Percentiles rank a stretch among this genome's conserved stretches.
Evolutionary conservation across 148 eudicot species (phyloP).

Genomic region (Salicornia ramosissima): DNA sequence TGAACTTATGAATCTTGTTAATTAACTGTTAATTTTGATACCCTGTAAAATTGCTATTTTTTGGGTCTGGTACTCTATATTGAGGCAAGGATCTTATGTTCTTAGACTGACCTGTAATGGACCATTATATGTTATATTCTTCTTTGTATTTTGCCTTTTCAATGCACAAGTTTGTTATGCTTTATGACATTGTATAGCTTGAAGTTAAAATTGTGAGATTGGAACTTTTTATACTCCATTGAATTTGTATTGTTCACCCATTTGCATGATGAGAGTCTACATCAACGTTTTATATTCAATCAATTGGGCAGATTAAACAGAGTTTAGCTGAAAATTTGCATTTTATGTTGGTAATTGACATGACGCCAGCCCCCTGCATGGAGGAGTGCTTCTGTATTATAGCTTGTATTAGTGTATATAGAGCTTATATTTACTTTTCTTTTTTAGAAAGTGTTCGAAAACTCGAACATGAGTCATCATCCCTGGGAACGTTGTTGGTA

Average conservation of each 20-base stretch:
- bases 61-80: slow-evolving; percentile 20
- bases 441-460: too few species aligned
- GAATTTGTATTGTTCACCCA: not conserved
- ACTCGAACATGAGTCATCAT: too few species aligned
- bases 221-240: too few species aligned
- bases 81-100: slow-evolving; percentile 37
- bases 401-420: too few species aligned
- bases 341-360: too few species aligned
- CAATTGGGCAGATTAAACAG: too few species aligned
- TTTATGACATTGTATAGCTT: not conserved
- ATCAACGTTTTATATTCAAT: too few species aligned
- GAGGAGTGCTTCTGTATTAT: too few species aligned
- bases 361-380: too few species aligned
- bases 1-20: slow-evolving; percentile 20
- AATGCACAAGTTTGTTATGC: not conserved
- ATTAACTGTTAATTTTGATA: slow-evolving; percentile 26
- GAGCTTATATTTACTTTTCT: too few species aligned
- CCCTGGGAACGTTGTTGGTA: too few species aligned
- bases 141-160: slow-evolving; percentile 3
- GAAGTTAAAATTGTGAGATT: not conserved
- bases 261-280: not conserved
- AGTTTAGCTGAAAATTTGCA: too few species aligned
- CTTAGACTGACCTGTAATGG: slow-evolving; percentile 23
- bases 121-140: slow-evolving; percentile 14
- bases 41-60: slow-evolving; percentile 38